A percentile compares a stretch with the other conserved stretches of the same genome.
phyloP scores from a whole-genome alignment of 2,329 filamentous ascomycete genomes.

The Aspergillus tubingensis region DNA sequence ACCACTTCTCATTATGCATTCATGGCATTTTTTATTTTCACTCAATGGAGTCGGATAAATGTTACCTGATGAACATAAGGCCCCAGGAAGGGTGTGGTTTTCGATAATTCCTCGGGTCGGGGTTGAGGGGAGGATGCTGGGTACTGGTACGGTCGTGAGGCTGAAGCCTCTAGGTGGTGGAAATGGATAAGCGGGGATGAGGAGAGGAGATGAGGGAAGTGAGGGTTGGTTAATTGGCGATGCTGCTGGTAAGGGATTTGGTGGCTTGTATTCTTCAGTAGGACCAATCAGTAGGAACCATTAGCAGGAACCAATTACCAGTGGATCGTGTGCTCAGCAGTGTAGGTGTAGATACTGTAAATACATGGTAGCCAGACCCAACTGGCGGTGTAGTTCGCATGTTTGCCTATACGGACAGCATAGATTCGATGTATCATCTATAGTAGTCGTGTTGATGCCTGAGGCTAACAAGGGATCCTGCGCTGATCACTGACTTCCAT shows the following conservation, averaged over 20 bases:
- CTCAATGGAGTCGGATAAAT: conserved; percentile 27
- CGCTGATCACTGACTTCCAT: too few relatives aligned
- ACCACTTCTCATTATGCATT: conserved; percentile 37
- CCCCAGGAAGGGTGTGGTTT: conserved; percentile 15
- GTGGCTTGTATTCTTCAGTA: conserved; percentile 19
- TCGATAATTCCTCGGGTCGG: conserved; percentile 15
- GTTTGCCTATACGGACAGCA: too few relatives aligned
- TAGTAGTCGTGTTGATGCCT: background rate
- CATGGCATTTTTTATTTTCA: conserved; percentile 39
- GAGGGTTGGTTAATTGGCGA: conserved; percentile 5
- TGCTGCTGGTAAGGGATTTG: conserved; percentile 6
- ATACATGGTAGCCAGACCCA: background rate
- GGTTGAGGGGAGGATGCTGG: conserved; percentile 14
- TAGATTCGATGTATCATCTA: too few relatives aligned
- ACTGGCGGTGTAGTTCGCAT: background rate
- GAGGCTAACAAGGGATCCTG: background rate
- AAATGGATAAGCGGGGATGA: background rate
- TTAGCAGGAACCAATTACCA: conserved; percentile 17
- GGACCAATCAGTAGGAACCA: conserved; percentile 12
- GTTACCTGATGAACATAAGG: conserved; percentile 24
- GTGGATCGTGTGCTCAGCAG: conserved; percentile 1
- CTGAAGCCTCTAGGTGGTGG: conserved; percentile 7
- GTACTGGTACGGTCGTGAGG: conserved; percentile 14
- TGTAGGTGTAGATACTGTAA: too few relatives aligned
- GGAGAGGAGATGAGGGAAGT: background rate